Conservation (phyloP, 2,329 filamentous ascomycete genomes). For the Dothiorella sarmentorum region DNA sequence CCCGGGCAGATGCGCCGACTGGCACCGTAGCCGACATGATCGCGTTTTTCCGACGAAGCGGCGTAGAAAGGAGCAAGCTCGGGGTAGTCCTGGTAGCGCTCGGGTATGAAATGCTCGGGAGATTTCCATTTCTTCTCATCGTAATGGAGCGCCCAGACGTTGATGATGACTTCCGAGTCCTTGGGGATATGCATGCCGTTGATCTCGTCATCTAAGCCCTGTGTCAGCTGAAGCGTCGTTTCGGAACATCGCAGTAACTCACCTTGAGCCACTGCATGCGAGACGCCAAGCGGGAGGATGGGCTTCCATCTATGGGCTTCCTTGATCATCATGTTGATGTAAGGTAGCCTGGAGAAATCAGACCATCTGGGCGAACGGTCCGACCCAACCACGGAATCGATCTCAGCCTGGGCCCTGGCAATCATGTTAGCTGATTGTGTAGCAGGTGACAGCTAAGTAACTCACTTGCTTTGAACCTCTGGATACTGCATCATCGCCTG, state of each 20-base stretch:
- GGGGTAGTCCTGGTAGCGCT: conserved; percentile 17
- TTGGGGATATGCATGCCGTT: background rate
- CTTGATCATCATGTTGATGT: conserved; percentile 31
- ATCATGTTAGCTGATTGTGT: background rate
- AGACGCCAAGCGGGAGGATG: conserved; percentile 27
- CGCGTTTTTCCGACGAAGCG: conserved; percentile 24
- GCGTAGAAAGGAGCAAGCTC: conserved; percentile 14
- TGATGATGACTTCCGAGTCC: background rate
- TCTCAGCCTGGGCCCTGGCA: conserved; percentile 27
- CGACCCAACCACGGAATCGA: conserved; percentile 28
- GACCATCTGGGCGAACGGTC: conserved; percentile 28
- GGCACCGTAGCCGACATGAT: conserved; percentile 38
- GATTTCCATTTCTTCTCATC: conserved; percentile 19
- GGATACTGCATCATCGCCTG: conserved; percentile 30
- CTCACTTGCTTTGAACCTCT: conserved; percentile 25
- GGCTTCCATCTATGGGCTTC: conserved; percentile 36
- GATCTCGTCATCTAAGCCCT: conserved; percentile 19
- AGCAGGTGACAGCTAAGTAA: background rate
- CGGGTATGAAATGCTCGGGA: conserved; percentile 17
- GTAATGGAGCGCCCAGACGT: conserved; percentile 33
- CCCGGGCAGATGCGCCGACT: conserved; percentile 1
- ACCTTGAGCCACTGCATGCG: conserved; percentile 41
- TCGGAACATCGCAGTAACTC: background rate
- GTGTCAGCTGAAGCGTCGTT: background rate
- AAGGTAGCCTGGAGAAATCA: conserved; percentile 32